Base-by-base conservation (phyloP, 1,284 basidiomycete genomes). In the Caloboletus firmus region DNA sequence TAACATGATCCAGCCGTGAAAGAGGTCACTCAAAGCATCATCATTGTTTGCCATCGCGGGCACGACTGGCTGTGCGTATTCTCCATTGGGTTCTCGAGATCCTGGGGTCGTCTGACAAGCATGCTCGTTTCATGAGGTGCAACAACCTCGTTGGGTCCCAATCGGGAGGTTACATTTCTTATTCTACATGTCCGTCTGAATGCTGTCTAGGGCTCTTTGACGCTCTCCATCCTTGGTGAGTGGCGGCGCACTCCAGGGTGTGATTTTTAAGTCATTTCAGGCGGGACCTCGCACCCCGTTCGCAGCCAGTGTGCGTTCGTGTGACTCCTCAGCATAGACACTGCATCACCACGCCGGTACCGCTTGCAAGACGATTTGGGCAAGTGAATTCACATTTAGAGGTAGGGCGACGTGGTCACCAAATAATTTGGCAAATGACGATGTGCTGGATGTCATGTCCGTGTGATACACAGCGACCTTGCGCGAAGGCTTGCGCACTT, bases 381-480 rank as follows among this genome's bases (percentile, higher is more conserved):
- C 37, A 68, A 48, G 52, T 49, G 34, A 22, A 28, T 45, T 52
- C 52, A 52, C 67, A 49, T 55, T 42, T 64, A 55, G 56, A 54
- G 65, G 39, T 26, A 40, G 34, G 39, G 8, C 44, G 45, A 59
- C 49, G 42, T 51, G 58, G 45, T 48, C 63, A 51, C 49, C 37
- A 28, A 48, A 45, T 37, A 46, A 37, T 49, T 39, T 45, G 41
- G 39, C 8, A 34, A 34, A 50, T 20, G 30, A 42, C 34, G 51
- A 59, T 52, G 49, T 53, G 52, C 45, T 67, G 54, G 39, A 49
- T 56, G 64, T 67, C 66, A 66, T 70, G 52, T 70, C 68, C 64
- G 68, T 56, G 56, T 59, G 48, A 62, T 51, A 30, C 46, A 55
- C 45, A 45, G 17, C 47, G 58, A 51, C 37, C 43, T 53, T 39